These are phyloP conservation scores for Heliosperma pusillum DNA, from an alignment of 148 eudicot genomes.

Conservation along the genomic window DNA sequence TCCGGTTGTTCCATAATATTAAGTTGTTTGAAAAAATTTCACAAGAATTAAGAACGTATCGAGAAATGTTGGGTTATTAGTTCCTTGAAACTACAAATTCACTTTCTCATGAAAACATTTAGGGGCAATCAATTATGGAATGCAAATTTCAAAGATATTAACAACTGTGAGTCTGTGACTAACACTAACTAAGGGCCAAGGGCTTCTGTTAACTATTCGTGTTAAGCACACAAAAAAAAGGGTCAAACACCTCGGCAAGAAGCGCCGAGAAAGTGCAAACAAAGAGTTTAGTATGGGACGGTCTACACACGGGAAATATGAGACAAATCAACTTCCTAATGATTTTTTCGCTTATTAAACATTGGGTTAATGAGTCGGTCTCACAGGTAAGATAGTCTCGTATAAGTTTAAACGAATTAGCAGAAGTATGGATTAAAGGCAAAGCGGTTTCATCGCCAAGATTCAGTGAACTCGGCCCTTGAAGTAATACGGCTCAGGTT, in stretches of 20 bases:
- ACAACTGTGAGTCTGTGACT: constrained; percentile 14
- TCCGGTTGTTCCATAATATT: too few species aligned
- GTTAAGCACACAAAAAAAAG: background rate
- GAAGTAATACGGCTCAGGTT: constrained; percentile 49
- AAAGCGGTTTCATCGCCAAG: constrained; percentile 1
- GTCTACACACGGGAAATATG: background rate
- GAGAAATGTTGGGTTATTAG: too few species aligned
- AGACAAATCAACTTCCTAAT: background rate
- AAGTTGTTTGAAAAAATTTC: too few species aligned
- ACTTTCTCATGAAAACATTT: constrained; percentile 10
- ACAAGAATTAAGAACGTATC: too few species aligned
- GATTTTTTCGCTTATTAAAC: background rate
- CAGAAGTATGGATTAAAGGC: background rate
- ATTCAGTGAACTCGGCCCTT: constrained; percentile 51
- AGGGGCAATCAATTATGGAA: background rate
- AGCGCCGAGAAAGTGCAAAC: background rate
- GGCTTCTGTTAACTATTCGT: constrained; percentile 20
- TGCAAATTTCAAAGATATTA: constrained; percentile 1
- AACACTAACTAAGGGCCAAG: constrained; percentile 15
- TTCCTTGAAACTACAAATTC: too few species aligned
- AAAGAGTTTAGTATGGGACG: background rate
- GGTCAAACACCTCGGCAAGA: background rate
- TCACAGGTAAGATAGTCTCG: background rate
- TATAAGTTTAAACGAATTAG: background rate
- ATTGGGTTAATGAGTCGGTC: background rate